Conservation (phyloP, 345 rosid species). For the Lepidium didymum region DNA sequence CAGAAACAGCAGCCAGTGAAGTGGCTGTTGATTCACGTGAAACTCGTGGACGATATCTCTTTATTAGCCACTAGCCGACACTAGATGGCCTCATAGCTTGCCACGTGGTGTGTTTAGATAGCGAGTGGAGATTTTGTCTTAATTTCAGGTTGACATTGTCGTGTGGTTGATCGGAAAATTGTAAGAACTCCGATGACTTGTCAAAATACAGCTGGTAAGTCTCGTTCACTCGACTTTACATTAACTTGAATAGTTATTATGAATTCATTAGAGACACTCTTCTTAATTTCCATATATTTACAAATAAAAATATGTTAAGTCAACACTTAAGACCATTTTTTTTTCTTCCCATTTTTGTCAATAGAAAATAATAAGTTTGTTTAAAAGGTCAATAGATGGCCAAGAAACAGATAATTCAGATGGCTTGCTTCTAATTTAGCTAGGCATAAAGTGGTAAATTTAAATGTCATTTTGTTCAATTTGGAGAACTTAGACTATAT, state of each 20-base stretch:
- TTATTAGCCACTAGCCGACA: conserved; percentile 2
- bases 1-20: conserved; percentile 11
- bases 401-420: too few relatives aligned
- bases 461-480: too few relatives aligned
- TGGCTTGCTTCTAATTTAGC: too few relatives aligned
- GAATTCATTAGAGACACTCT: neutral
- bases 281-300: neutral
- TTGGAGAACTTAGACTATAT: too few relatives aligned
- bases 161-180: conserved; percentile 10
- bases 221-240: neutral
- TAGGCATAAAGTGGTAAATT: too few relatives aligned
- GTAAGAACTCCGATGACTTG: conserved; percentile 14
- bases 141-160: conserved; percentile 10
- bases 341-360: too few relatives aligned
- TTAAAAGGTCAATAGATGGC: too few relatives aligned
- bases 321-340: too few relatives aligned
- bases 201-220: neutral
- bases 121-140: neutral
- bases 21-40: conserved; percentile 5
- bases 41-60: conserved; percentile 5
- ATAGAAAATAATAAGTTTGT: too few relatives aligned
- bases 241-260: neutral
- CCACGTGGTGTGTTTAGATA: neutral
- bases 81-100: neutral
- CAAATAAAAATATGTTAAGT: neutral